Evolutionary conservation across 192 early-diverging fungal species (phyloP).

Genomic region (Backusella australiensis): DNA sequence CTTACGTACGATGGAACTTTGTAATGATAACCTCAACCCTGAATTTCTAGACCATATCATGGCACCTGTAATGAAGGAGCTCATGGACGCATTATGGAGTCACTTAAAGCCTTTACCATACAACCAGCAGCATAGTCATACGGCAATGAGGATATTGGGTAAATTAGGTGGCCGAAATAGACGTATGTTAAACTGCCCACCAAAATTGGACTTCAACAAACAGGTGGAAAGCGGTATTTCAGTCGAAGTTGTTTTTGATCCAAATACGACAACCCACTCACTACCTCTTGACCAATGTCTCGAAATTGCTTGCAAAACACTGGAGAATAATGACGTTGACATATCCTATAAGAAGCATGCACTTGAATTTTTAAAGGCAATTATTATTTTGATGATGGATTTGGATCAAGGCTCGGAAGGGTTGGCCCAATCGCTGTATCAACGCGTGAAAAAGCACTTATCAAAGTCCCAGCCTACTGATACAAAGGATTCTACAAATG

Average conservation of each 20-base stretch:
- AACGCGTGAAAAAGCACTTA: slow-evolving; percentile 37
- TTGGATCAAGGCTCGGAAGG: slow-evolving; percentile 51
- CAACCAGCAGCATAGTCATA: slow-evolving; percentile 76
- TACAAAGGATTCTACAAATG: background rate
- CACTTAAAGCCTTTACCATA: slow-evolving; percentile 90
- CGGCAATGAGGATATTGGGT: slow-evolving; percentile 90
- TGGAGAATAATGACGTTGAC: slow-evolving; percentile 51
- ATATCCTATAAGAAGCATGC: slow-evolving; percentile 57
- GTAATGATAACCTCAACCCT: slow-evolving; percentile 96
- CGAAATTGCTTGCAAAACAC: slow-evolving; percentile 47
- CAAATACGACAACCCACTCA: slow-evolving; percentile 42
- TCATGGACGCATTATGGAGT: slow-evolving; percentile 93
- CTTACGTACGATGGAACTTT: slow-evolving; percentile 92
- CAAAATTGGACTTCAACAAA: slow-evolving; percentile 43
- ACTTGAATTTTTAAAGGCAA: slow-evolving; percentile 67
- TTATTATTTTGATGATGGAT: slow-evolving; percentile 65
- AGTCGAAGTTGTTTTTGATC: slow-evolving; percentile 57
- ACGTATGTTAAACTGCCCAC: slow-evolving; percentile 74
- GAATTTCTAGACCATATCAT: slow-evolving; percentile 98
- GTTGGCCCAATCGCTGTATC: slow-evolving; percentile 41
- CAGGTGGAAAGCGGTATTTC: slow-evolving; percentile 58
- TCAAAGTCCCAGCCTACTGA: background rate
- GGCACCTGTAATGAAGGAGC: slow-evolving; percentile 87
- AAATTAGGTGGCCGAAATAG: slow-evolving; percentile 98
- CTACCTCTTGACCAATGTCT: slow-evolving; percentile 62